Base-by-base conservation (phyloP, 768 basidiomycete genomes). In the Paxillus involutus region DNA sequence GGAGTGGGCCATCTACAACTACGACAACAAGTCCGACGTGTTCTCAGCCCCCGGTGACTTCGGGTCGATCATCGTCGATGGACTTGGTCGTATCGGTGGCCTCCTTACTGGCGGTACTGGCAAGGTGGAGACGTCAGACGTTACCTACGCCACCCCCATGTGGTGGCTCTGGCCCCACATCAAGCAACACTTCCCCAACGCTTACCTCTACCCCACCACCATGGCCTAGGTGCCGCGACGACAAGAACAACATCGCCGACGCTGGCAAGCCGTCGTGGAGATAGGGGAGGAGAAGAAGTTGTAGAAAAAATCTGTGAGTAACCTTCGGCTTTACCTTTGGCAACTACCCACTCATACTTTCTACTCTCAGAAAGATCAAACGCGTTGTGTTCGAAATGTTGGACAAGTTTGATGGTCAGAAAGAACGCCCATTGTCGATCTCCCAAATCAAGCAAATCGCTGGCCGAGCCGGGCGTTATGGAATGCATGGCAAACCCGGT, bases 391-490 rank as follows among this genome's bases (percentile, higher is more conserved):
- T 96, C 60, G 80, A 85, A 37, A 70, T 80, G 1, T 73, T 93
- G 17, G 59, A 67, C 39, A 97, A 98, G 66, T 89, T 70, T 58
- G 76, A 88, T 53, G 87, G 87, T 16, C 63, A 59, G 14, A 59
- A 59, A 14, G 65, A 71, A 55, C 62, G 72, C 4, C 68, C 70
- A 0, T 75, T 98, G 6, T 82, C 89, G 0, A 68, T 80, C 4
- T 90, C 94, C 0, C 86, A 89, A 59, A 82, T 91, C 66, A 97
- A 97, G 68, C 96, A 98, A 68, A 97, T 98, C 44, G 94, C 89
- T 1, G 94, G 95, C 6, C 83, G 96, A 39, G 95, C 96, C 0
- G 96, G 95, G 12, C 88, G 96, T 3, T 98, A 82, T 67, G 91
- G 91, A 3, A 69, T 89, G 41, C 84, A 86, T 33, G 73, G 76